Evolutionary conservation across 495 filamentous ascomycete genomes (phyloP), one percentile per base, ranked within the genome.

Genomic region (Bathelium albidoporum): DNA sequence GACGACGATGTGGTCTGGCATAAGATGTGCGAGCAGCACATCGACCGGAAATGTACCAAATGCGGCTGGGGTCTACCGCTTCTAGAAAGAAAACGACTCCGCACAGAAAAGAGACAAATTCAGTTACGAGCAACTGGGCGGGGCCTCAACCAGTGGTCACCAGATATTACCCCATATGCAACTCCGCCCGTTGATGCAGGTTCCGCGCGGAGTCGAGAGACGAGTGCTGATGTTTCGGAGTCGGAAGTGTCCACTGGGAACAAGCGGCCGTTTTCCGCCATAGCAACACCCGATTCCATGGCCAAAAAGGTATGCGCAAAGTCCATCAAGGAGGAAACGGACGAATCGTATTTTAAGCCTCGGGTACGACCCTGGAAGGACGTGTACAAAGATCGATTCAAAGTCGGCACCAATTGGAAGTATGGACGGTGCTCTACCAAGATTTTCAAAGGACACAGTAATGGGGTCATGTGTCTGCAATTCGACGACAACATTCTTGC

Each of bases 1-100:
- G 95, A 97, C 72, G 91, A 96, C 71, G 93, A 99, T 75, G 87
- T 96, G 28, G 94, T 99, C 1, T 99, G 94, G 94, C 93, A 97
- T 68, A 87, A 86, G 62, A 97, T 99, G 93, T 99, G 94, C 71
- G 92, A 97, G 77, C 94, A 99, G 70, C 94, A 99, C 70, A 97
- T 96, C 61, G 90, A 94, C 68, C 82, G 92, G 59, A 97, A 96
- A 73, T 99, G 94, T 76, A 91, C 86, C 58, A 97, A 96, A 72
- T 99, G 94, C 70, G 93, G 95, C 18, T 96, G 90, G 91, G 94
- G 94, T 2, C 73, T 99, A 55, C 94, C 94, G 52, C 77, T 94
- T 58, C 73, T 98, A 61, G 94, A 97, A 68, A 82, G 90, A 63
- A 96, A 95, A 73, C 82, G 88, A 71, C 76, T 99, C 44, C 83